Percentiles rank a stretch among this genome's conserved stretches.
Evolutionary conservation across 2,329 filamentous ascomycete species (phyloP).

Genomic region (Cyphellophora attinorum): DNA sequence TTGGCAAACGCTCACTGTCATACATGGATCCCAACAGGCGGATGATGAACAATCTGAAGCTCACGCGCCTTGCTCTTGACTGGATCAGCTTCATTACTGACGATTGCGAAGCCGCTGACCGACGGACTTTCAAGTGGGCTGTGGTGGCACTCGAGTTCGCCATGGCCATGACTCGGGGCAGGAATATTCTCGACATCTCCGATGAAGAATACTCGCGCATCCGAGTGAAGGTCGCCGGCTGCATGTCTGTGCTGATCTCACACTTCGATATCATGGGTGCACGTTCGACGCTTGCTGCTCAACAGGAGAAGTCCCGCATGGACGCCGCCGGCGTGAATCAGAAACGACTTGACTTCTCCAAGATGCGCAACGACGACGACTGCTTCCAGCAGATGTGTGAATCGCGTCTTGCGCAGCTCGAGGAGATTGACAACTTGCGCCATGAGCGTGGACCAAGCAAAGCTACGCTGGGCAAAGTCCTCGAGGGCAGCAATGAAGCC

Average conservation of each 20-base stretch:
- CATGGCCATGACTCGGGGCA: slow-evolving; percentile 91
- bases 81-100: slow-evolving; percentile 98
- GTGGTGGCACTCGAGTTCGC: slow-evolving; percentile 91
- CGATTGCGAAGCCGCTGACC: slow-evolving; percentile 86
- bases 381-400: slow-evolving; percentile 64
- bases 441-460: slow-evolving; percentile 74
- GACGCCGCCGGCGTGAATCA: slow-evolving; percentile 71
- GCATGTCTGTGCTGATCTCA: slow-evolving; percentile 93
- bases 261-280: slow-evolving; percentile 99
- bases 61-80: slow-evolving; percentile 85
- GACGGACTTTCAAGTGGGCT: slow-evolving; percentile 95
- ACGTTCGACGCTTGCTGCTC: slow-evolving; percentile 81
- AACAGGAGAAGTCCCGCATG: slow-evolving; percentile 81
- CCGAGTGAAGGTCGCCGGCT: slow-evolving; percentile 82
- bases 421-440: slow-evolving; percentile 66
- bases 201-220: slow-evolving; percentile 79
- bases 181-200: slow-evolving; percentile 83
- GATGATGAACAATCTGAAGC: slow-evolving; percentile 93
- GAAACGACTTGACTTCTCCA: slow-evolving; percentile 65
- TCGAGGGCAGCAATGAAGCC: slow-evolving; percentile 91
- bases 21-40: slow-evolving; percentile 94
- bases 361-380: slow-evolving; percentile 71
- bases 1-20: slow-evolving; percentile 84
- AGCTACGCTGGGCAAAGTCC: slow-evolving; percentile 76
- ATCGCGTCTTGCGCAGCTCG: slow-evolving; percentile 63